Base-by-base conservation (phyloP, 345 rosid species). In the Rhodamnia argentea region DNA sequence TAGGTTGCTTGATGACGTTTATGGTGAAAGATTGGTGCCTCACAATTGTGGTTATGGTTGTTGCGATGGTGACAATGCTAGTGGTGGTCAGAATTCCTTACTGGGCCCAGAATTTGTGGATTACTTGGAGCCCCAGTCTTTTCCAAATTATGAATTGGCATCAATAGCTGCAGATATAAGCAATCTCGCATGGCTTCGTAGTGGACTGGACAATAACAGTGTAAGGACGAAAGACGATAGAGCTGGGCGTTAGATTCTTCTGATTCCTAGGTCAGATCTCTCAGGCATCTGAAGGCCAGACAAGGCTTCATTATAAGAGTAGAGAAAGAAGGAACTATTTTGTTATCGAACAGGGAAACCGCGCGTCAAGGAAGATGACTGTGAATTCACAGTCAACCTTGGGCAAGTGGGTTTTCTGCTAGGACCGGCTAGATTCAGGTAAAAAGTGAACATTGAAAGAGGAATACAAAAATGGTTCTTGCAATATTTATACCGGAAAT, bases 71-170 rank as follows among this genome's bases (percentile, higher is more conserved):
- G 88, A 88, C 60, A 75, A 56, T 58, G 87, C 85, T 57, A 85
- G 42, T 83, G 83, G 53, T 86, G 86, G 47, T 59, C 87, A 55
- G 64, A 90, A 84, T 15, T 93, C 96, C 86, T 60, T 96, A 91
- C 86, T 95, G 90, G 99, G 99, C 52, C 96, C 95, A 83, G 97
- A 95, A 64, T 95, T 96, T 87, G 90, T 94, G 82, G 97, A 95
- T 53, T 92, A 88, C 90, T 88, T 90, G 57, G 96, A 92, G 87
- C 88, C 94, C 44, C 92, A 93, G 50, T 78, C 93, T 81, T 91
- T 92, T 86, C 93, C 98, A 44, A 94, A 91, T 86, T 93, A 88
- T 64, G 98, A 96, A 86, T 90, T 96, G 93, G 97, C 97, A 84
- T 91, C 96, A 27, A 91, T 95, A 86, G 94, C 95, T 56, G 91